Conservation (phyloP, 768 basidiomycete genomes). For the Boletus rex-veris region DNA sequence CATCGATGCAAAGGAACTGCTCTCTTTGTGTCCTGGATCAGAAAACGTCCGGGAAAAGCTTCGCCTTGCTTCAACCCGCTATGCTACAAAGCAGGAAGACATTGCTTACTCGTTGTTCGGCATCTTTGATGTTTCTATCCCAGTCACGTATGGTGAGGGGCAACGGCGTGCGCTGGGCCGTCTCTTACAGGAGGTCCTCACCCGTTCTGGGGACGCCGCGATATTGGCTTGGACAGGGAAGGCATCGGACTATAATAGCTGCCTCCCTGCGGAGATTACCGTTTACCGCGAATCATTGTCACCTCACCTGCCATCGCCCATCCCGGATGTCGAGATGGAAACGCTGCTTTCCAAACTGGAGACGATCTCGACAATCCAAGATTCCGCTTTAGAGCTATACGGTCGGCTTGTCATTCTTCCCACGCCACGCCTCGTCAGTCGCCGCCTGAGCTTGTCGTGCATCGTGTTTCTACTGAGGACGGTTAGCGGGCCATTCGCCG, state of each 20-base stretch:
- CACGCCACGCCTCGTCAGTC: constrained; percentile 13
- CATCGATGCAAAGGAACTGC: constrained; percentile 8
- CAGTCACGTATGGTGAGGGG: constrained; percentile 25
- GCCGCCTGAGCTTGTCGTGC: constrained; percentile 13
- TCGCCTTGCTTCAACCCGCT: constrained; percentile 18
- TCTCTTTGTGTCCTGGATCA: constrained; percentile 12
- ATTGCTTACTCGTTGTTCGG: constrained; percentile 27
- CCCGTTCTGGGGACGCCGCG: constrained; percentile 11
- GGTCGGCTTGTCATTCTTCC: constrained; percentile 10
- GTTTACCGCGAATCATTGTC: constrained; percentile 12
- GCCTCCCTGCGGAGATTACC: constrained; percentile 18
- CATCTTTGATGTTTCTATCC: constrained; percentile 20
- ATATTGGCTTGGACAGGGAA: constrained; percentile 21
- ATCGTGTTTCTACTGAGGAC: constrained; percentile 12
- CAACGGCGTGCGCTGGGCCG: constrained; percentile 21
- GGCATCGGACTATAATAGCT: constrained; percentile 22
- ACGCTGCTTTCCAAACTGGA: constrained; percentile 1
- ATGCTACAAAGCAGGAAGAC: constrained; percentile 24
- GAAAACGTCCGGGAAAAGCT: constrained; percentile 16
- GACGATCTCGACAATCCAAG: background rate
- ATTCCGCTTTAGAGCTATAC: constrained; percentile 11
- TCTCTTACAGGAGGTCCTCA: constrained; percentile 16
- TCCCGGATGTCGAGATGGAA: constrained; percentile 11
- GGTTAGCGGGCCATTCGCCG: constrained; percentile 4
- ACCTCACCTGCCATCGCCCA: constrained; percentile 3